Evolutionary conservation across 202 grass and related monocot genomes (phyloP), one percentile per base, ranked within the genome.

Genomic region (Hordeum pubiflorum): DNA sequence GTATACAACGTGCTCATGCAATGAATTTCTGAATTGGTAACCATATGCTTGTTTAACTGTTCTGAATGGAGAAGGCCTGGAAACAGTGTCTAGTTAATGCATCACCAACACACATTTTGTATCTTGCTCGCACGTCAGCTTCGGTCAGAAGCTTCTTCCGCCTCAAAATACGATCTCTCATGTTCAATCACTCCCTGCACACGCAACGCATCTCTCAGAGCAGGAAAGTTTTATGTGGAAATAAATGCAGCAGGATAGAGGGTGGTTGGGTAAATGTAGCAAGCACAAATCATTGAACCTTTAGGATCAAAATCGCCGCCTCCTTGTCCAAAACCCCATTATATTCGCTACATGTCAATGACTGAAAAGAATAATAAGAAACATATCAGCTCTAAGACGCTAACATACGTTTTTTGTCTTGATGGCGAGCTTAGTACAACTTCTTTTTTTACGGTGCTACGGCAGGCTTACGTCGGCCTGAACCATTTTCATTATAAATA

Each of bases 281-380:
- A 82, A 82, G 20, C 1, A 29, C 0, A 59, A 72, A 73, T 5
- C 14, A 41, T 33, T 38, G 26, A 65, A 94, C 89, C 90, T 90
- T 82, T 2, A 95, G 87, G 76, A 98, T 89, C 72, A 95, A 14
- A 79, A 93, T 71, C 13, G 96, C 90, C 0, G 90, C 92, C 44
- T 93, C 80, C 81, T 93, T 95, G 85, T 95, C 68, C 85, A 99
- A 75, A 72, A 95, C 92, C 57, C 83, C 90, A 33, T 99, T 99
- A 39, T 99, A 95, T 89, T 93, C 96, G 11, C 90, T 46, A 58
- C 96, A 98, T 27, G 92, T 92, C 62, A 90, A 4, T 10, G 86
- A 84, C 88, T 99, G 85, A 31, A 83, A 69, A 67, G 34, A 20
- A 33, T 12, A 0, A 69, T 1, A 29, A 29, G 6, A 37, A 68